Percentiles rank a stretch among this genome's conserved stretches.
Evolutionary conservation across 768 basidiomycete genomes (phyloP).

Genomic region (Psilocybe cubensis): DNA sequence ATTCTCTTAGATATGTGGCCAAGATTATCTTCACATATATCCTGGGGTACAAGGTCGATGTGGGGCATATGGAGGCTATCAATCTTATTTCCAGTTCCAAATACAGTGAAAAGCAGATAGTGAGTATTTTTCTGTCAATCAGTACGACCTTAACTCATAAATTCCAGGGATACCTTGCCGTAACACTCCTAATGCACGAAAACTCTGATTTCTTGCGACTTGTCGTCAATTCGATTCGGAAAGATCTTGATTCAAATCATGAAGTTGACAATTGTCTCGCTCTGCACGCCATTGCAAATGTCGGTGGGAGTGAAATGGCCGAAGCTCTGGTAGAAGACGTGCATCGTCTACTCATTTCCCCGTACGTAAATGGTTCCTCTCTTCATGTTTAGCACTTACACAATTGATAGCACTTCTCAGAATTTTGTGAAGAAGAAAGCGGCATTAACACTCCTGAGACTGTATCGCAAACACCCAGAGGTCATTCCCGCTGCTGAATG

Average conservation of each 20-base stretch:
- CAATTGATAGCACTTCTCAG: conserved; percentile 75
- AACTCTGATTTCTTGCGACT: conserved; percentile 96
- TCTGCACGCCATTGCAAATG: conserved; percentile 96
- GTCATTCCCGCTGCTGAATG: conserved; percentile 94
- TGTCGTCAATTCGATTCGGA: conserved; percentile 97
- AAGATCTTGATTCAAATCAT: conserved; percentile 93
- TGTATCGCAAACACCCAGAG: conserved; percentile 95
- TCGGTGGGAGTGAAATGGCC: conserved; percentile 98
- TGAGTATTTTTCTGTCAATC: conserved; percentile 40
- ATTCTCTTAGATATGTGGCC: conserved; percentile 79
- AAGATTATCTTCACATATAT: conserved; percentile 99
- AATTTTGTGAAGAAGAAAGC: conserved; percentile 99
- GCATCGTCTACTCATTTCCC: conserved; percentile 91
- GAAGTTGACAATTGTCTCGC: conserved; percentile 97
- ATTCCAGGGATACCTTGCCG: conserved; percentile 91
- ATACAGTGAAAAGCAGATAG: conserved; percentile 99
- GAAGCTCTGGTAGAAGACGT: conserved; percentile 94
- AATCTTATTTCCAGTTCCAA: conserved; percentile 95
- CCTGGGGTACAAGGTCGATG: conserved; percentile 97
- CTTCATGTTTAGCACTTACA: not conserved
- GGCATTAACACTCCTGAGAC: conserved; percentile 86
- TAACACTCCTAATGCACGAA: conserved; percentile 98
- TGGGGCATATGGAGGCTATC: conserved; percentile 99
- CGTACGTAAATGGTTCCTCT: conserved; percentile 53
- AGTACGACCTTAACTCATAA: conserved; percentile 13